Percentiles rank a stretch among this genome's conserved stretches.
These are phyloP conservation scores for Schizophyllum amplum DNA, from an alignment of 1,284 basidiomycete species.

Conservation along the genomic window DNA sequence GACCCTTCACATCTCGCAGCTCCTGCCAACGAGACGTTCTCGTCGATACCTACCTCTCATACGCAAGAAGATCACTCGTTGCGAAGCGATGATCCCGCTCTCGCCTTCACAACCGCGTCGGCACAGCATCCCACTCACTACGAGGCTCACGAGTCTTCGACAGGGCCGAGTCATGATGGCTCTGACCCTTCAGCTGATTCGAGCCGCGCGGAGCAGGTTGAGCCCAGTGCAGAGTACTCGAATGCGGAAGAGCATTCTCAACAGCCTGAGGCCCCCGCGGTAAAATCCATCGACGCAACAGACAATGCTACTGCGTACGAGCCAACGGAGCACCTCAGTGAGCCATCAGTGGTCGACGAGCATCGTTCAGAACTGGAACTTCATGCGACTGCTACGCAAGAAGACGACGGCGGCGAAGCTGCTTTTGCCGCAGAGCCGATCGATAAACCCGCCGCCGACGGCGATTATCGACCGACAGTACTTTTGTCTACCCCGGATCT, in stretches of 20 bases:
- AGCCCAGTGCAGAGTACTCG: neutral
- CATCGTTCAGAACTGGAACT: no score
- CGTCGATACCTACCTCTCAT: neutral
- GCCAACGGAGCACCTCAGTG: slow-evolving; percentile 8
- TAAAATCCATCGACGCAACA: neutral
- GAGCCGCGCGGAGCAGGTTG: neutral
- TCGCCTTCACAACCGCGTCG: neutral
- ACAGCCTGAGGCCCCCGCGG: neutral
- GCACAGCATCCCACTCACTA: neutral
- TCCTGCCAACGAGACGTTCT: no score
- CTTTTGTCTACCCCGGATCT: slow-evolving; percentile 42
- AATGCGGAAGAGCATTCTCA: neutral
- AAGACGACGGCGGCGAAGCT: slow-evolving; percentile 11
- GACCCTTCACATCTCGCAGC: neutral
- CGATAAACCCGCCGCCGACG: slow-evolving; percentile 62
- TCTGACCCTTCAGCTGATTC: neutral
- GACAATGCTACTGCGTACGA: neutral
- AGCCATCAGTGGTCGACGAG: no score
- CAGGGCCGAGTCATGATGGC: no score
- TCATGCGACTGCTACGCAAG: no score
- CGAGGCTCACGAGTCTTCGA: no score
- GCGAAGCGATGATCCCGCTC: neutral
- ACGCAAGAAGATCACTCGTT: neutral
- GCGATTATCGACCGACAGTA: slow-evolving; percentile 68
- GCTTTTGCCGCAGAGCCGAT: slow-evolving; percentile 37